These are phyloP conservation scores for Fusarium paranaense DNA, from an alignment of 2,329 filamentous ascomycete species.

Conservation along the genomic window DNA sequence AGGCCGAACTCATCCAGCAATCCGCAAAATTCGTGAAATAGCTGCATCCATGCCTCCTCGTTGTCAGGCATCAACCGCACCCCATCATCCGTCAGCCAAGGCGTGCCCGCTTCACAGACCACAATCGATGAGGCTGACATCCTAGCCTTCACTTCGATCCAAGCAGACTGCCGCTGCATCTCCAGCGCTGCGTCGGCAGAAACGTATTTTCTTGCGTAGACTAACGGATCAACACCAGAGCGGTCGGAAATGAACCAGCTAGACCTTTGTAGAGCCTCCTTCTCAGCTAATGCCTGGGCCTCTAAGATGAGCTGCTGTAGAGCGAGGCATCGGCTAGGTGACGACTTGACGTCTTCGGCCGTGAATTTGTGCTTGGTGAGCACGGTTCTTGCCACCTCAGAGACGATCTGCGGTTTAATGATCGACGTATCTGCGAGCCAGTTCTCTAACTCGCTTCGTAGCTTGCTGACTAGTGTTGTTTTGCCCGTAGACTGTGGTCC, in stretches of 20 bases:
- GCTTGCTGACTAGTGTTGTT: slow-evolving; percentile 51
- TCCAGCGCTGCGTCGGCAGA: slow-evolving; percentile 38
- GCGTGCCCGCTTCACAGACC: slow-evolving; percentile 49
- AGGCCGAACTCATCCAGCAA: slow-evolving; percentile 12
- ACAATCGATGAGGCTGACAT: slow-evolving; percentile 52
- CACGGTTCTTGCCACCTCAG: slow-evolving; percentile 53
- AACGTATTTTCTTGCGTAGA: slow-evolving; percentile 51
- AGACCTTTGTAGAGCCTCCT: slow-evolving; percentile 8
- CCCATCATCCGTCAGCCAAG: slow-evolving; percentile 28
- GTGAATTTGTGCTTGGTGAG: slow-evolving; percentile 48
- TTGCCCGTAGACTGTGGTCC: no score
- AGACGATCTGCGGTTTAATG: slow-evolving; percentile 44
- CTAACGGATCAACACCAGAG: slow-evolving; percentile 56
- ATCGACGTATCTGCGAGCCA: slow-evolving; percentile 7
- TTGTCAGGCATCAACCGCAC: slow-evolving; percentile 31
- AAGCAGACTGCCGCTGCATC: slow-evolving; percentile 35
- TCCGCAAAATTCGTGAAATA: slow-evolving; percentile 18
- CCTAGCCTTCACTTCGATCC: slow-evolving; percentile 45
- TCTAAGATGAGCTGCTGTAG: slow-evolving; percentile 54
- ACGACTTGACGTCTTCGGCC: slow-evolving; percentile 48
- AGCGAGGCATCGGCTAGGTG: slow-evolving; percentile 44
- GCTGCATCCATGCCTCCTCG: slow-evolving; percentile 1
- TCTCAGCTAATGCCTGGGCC: slow-evolving; percentile 50
- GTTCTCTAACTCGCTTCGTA: slow-evolving; percentile 42
- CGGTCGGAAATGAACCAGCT: slow-evolving; percentile 57